Percentiles rank a stretch among this genome's conserved stretches.
Conservation (phyloP, 2,329 filamentous ascomycete species). For the Calonectria crousiana region DNA sequence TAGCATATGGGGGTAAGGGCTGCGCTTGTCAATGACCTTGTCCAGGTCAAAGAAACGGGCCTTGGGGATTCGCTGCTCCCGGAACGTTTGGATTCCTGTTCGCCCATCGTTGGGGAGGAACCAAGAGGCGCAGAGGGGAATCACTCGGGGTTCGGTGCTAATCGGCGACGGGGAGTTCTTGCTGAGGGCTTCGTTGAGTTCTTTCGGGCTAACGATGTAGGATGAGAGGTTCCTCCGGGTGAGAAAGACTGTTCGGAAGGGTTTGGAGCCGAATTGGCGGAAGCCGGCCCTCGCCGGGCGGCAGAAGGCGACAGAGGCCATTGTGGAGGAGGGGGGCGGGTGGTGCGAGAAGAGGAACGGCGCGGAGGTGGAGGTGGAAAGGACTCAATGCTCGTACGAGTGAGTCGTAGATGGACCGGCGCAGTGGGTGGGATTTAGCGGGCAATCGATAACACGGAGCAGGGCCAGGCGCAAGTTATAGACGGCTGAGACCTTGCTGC, state of each 20-base stretch:
- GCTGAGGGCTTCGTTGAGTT: conserved; percentile 84
- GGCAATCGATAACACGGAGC: conserved; percentile 16
- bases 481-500: conserved; percentile 38
- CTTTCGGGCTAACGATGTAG: conserved; percentile 87
- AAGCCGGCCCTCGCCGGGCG: conserved; percentile 57
- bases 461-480: conserved; percentile 25
- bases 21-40: conserved; percentile 87
- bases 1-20: conserved; percentile 96
- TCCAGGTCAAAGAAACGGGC: conserved; percentile 98
- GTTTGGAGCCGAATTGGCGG: conserved; percentile 51
- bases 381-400: conserved; percentile 36
- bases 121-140: conserved; percentile 94
- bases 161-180: conserved; percentile 84
- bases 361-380: conserved; percentile 18
- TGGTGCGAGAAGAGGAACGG: conserved; percentile 22
- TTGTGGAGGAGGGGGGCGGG: conserved; percentile 40
- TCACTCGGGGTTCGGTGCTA: conserved; percentile 83
- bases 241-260: conserved; percentile 46
- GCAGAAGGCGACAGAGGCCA: conserved; percentile 59
- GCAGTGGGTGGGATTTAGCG: conserved; percentile 17
- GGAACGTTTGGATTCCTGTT: conserved; percentile 84
- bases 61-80: conserved; percentile 85
- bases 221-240: conserved; percentile 70
- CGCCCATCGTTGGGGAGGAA: conserved; percentile 94
- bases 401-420: conserved; percentile 39